Conservation (phyloP, 1,284 basidiomycete species). For the Irpex lacteus region DNA sequence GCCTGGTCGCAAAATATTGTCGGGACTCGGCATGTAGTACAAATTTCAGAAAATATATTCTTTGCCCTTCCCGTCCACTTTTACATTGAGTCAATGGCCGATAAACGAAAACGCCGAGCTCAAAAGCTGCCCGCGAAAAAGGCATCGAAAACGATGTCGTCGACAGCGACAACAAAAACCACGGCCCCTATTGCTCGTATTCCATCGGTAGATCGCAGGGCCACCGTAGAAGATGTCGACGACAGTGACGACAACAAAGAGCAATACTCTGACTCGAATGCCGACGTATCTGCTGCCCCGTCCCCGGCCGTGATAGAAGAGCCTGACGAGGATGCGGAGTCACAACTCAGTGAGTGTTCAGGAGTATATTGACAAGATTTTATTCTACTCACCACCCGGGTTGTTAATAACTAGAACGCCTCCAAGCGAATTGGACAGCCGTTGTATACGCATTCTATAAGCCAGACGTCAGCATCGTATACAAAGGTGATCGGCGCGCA, state of each 20-base stretch:
- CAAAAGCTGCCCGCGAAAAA: too few species aligned
- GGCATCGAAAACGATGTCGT: too few species aligned
- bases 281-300: too few species aligned
- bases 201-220: not conserved
- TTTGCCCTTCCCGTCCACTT: too few species aligned
- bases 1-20: too few species aligned
- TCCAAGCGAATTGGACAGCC: not conserved
- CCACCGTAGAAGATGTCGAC: not conserved
- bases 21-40: too few species aligned
- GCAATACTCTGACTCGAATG: too few species aligned
- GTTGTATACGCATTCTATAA: slow-evolving; percentile 1
- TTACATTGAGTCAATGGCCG: too few species aligned
- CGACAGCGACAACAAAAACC: not conserved
- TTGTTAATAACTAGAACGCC: not conserved
- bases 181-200: not conserved
- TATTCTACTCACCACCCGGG: too few species aligned
- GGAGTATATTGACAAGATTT: too few species aligned
- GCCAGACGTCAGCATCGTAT: not conserved
- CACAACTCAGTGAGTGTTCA: not conserved
- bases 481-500: not conserved
- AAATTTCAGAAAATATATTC: too few species aligned
- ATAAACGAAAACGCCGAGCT: too few species aligned
- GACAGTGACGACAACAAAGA: not conserved
- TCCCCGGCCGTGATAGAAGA: not conserved
- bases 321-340: not conserved